Evolutionary conservation across 2,329 filamentous ascomycete species (phyloP), one percentile per base, ranked within the genome.

Genomic region (Dothistroma pini): DNA sequence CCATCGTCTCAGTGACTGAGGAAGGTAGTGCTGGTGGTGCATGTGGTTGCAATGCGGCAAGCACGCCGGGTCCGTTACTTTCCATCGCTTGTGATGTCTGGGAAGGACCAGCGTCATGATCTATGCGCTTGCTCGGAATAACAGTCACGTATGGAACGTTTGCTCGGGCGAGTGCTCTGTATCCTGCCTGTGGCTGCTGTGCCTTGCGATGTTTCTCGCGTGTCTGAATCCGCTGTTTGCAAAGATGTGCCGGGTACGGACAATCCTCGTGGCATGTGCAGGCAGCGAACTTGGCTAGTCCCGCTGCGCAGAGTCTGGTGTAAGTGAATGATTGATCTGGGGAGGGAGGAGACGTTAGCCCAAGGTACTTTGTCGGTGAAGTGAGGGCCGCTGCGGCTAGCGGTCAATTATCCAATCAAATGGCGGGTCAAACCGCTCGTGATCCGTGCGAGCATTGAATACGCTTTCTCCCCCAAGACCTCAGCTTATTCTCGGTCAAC

Each of bases 1-100:
- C 44, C 35, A 58, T 22, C 32, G 38, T 34, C 5, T 31, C 29
- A 21, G 38, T 50, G 48, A 22, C 58, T 32, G 54, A 11, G 32
- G 58, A 25, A 41, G 51, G 41, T 38, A 22, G 56, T 56, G 35
- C 44, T 44, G 52, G 58, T 56, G 49, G 31, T 48, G 48, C 21
- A 44, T 52, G 44, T 51, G 54, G 48, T 35, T n/a, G 51, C n/a
- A 6, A 21, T 12, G 51, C 51, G 31, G 51, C 51, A 21, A 35
- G 12, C 11, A 53, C 25, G 51, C 51, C 60, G 41, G 47, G 16
- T 56, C 47, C 56, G 57, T 34, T 57, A 53, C 49, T 59, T 63
- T 63, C 63, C 63, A 65, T 65, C 63, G 56, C 56, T 61, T 61
- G 56, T 59, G 58, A 38, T 63, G 22, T 49, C 48, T 57, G 31